These are phyloP conservation scores for Psilocybe subaeruginosa DNA, from an alignment of 768 basidiomycete genomes.

Conservation along the genomic window DNA sequence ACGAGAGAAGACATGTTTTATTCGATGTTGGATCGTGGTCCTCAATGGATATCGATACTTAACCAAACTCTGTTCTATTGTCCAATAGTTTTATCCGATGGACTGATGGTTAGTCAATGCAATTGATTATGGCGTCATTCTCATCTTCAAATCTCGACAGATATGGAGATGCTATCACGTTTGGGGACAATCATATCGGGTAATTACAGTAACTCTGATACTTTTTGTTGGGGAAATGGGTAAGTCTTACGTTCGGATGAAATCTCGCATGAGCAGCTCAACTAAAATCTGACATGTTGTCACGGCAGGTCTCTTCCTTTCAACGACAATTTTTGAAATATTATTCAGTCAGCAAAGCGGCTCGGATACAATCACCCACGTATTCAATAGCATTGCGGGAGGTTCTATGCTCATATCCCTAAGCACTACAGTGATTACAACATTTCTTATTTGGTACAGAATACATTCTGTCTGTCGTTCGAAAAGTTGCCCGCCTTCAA, in stretches of 20 bases:
- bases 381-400: background rate
- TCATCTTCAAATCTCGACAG: background rate
- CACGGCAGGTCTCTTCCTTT: no score
- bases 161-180: conserved; percentile 17
- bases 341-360: no score
- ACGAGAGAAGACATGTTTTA: background rate
- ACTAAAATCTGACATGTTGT: no score
- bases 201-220: background rate
- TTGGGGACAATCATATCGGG: background rate
- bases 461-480: background rate
- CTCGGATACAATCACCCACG: no score
- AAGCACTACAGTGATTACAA: background rate
- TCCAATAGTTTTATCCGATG: background rate
- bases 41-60: background rate
- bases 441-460: background rate
- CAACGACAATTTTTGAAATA: no score
- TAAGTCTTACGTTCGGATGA: background rate
- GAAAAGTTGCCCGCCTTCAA: background rate
- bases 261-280: no score
- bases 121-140: background rate
- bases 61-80: background rate
- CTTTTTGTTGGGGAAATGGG: background rate
- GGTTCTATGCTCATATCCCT: background rate
- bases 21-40: background rate
- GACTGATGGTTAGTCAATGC: background rate